A percentile compares a stretch with the other conserved stretches of the same genome.
phyloP scores from a whole-genome alignment of 768 basidiomycete species.

The Leccinum rimulosum region DNA sequence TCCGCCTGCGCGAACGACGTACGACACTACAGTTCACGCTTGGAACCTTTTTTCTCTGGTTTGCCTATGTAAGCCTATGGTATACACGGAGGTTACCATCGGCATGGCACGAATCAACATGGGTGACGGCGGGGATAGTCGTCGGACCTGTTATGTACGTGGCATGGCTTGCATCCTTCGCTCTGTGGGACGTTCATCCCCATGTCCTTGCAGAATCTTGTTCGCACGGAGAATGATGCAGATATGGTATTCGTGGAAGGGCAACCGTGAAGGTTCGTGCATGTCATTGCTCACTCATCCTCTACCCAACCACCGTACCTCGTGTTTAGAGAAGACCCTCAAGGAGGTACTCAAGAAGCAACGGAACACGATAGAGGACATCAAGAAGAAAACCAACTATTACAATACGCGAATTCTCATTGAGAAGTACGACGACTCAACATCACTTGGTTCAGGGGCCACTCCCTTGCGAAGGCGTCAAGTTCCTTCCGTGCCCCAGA shows the following conservation, averaged over 20 bases:
- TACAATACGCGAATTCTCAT: slow-evolving; percentile 88
- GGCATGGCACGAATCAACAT: slow-evolving; percentile 22
- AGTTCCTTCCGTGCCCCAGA: slow-evolving; percentile 29
- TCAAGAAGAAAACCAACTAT: slow-evolving; percentile 97
- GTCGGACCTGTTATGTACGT: slow-evolving; percentile 80
- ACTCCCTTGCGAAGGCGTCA: slow-evolving; percentile 46
- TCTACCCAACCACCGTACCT: not conserved
- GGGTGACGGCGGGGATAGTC: slow-evolving; percentile 51
- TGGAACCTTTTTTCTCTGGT: slow-evolving; percentile 75
- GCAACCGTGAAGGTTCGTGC: slow-evolving; percentile 68
- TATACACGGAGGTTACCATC: slow-evolving; percentile 57
- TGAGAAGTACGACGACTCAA: slow-evolving; percentile 79
- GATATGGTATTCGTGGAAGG: slow-evolving; percentile 79
- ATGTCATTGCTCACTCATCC: not conserved
- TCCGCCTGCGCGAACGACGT: slow-evolving; percentile 81
- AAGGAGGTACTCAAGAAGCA: slow-evolving; percentile 73
- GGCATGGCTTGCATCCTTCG: not conserved
- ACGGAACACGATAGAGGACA: slow-evolving; percentile 85
- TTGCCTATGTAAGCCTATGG: slow-evolving; percentile 70
- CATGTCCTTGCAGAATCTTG: slow-evolving; percentile 48
- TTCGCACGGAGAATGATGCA: slow-evolving; percentile 80
- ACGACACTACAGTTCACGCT: slow-evolving; percentile 74
- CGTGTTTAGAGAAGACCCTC: slow-evolving; percentile 68
- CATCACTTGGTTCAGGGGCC: slow-evolving; percentile 27
- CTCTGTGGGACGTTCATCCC: slow-evolving; percentile 1